Evolutionary conservation across 2,329 filamentous ascomycete genomes (phyloP).

Genomic region (Paracoccidioides brasiliensis): DNA sequence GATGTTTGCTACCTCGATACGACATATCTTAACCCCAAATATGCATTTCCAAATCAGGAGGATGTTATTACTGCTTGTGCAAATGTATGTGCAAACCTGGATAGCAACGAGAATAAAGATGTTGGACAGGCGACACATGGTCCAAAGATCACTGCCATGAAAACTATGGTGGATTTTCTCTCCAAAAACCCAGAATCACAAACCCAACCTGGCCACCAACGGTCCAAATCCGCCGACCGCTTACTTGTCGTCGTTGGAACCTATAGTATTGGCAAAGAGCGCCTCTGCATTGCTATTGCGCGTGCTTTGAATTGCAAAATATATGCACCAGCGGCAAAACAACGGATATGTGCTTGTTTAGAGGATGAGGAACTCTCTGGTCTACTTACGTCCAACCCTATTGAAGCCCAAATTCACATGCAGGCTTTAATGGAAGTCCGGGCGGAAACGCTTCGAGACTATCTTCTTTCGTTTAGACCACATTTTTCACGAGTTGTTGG

Average conservation of each 20-base stretch:
- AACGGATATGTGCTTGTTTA: slow-evolving; percentile 69
- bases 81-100: slow-evolving; percentile 69
- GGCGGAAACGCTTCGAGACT: slow-evolving; percentile 78
- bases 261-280: slow-evolving; percentile 95
- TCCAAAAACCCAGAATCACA: slow-evolving; percentile 30
- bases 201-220: slow-evolving; percentile 25
- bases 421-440: slow-evolving; percentile 90
- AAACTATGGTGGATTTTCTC: slow-evolving; percentile 52
- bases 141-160: slow-evolving; percentile 42
- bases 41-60: slow-evolving; percentile 80
- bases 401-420: slow-evolving; percentile 92
- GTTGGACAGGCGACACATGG: slow-evolving; percentile 37
- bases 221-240: slow-evolving; percentile 38
- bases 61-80: slow-evolving; percentile 81
- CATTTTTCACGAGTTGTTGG: slow-evolving; percentile 79
- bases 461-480: slow-evolving; percentile 64
- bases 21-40: slow-evolving; percentile 90
- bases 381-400: slow-evolving; percentile 65
- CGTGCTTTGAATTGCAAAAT: slow-evolving; percentile 77
- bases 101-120: slow-evolving; percentile 49
- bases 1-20: slow-evolving; percentile 96
- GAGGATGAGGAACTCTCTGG: slow-evolving; percentile 70
- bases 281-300: slow-evolving; percentile 86
- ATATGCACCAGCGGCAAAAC: slow-evolving; percentile 71
- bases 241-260: slow-evolving; percentile 89